Percentiles rank a stretch among this genome's conserved stretches.
phyloP scores from a whole-genome alignment of 1,284 basidiomycete species.

The Melampsora americana region DNA sequence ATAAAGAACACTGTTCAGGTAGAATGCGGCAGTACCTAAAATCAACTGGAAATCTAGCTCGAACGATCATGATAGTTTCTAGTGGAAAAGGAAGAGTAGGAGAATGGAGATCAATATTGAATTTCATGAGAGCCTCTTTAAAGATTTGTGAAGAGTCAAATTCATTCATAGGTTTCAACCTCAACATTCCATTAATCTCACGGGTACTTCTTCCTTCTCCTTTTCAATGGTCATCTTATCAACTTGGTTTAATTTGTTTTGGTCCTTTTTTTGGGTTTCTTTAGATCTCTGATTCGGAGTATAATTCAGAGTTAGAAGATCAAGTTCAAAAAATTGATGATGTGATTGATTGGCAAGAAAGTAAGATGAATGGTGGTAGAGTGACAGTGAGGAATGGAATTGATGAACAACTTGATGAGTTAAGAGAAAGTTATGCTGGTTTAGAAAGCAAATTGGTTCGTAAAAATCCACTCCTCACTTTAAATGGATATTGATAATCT shows the following conservation, averaged over 20 bases:
- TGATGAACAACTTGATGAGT: slow-evolving; percentile 39
- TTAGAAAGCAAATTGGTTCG: slow-evolving; percentile 28
- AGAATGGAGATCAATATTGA: slow-evolving; percentile 29
- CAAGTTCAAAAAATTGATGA: slow-evolving; percentile 26
- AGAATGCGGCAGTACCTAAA: slow-evolving; percentile 38
- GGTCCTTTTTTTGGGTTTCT: neutral
- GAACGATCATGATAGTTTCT: slow-evolving; percentile 33
- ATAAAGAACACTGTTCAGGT: slow-evolving; percentile 12
- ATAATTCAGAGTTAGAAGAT: slow-evolving; percentile 8
- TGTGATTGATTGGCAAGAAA: slow-evolving; percentile 40
- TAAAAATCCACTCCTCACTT: neutral
- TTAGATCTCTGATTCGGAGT: neutral
- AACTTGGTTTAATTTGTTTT: too few species aligned
- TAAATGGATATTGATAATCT: too few species aligned
- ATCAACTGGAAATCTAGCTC: slow-evolving; percentile 12
- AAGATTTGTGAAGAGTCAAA: neutral
- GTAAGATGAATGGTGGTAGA: slow-evolving; percentile 33
- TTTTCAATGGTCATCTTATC: neutral
- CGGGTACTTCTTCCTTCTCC: neutral
- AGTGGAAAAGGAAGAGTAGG: slow-evolving; percentile 41
- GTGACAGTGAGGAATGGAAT: slow-evolving; percentile 19
- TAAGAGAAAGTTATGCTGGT: slow-evolving; percentile 29
- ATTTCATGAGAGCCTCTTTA: slow-evolving; percentile 18
- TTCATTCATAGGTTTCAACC: neutral
- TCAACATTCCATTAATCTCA: neutral